Evolutionary conservation across 2,329 filamentous ascomycete species (phyloP).

Genomic region (Parafenestella ontariensis): DNA sequence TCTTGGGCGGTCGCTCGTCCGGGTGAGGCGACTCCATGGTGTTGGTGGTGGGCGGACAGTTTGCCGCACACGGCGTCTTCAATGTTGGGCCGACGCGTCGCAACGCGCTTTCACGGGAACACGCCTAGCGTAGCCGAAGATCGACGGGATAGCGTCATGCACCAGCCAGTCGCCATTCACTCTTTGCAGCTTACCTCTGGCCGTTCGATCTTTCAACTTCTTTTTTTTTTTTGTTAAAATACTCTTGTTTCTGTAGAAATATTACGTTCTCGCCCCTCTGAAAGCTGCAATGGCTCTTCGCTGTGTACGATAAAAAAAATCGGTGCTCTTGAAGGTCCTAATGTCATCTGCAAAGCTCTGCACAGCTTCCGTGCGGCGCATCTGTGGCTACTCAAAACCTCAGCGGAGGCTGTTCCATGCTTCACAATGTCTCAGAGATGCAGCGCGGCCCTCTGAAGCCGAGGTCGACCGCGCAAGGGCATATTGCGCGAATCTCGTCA

Average conservation of each 20-base stretch:
- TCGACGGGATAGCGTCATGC: conserved; percentile 38
- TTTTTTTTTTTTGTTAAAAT: too few species aligned
- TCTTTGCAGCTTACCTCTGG: conserved; percentile 19
- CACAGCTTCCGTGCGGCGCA: conserved; percentile 27
- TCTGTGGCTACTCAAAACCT: conserved; percentile 4
- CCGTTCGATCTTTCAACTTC: too few species aligned
- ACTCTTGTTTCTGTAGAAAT: neutral
- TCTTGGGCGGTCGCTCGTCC: conserved; percentile 65
- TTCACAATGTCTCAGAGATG: conserved; percentile 26
- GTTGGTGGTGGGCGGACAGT: conserved; percentile 7
- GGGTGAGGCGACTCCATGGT: conserved; percentile 51
- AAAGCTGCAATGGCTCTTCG: neutral
- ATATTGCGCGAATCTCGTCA: conserved; percentile 67
- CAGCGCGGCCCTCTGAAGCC: conserved; percentile 42
- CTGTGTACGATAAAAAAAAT: neutral
- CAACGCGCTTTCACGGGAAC: conserved; percentile 42
- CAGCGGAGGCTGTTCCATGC: conserved; percentile 31
- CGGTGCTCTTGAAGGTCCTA: conserved; percentile 17
- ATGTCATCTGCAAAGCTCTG: conserved; percentile 34
- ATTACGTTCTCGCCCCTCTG: neutral
- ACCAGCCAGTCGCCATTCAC: conserved; percentile 18
- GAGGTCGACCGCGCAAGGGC: conserved; percentile 62
- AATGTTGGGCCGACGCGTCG: conserved; percentile 34
- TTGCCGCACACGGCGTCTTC: conserved; percentile 8
- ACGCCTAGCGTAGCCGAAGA: conserved; percentile 24